A percentile compares a stretch with the other conserved stretches of the same genome.
These are phyloP conservation scores for Penicillium griseofulvum DNA, from an alignment of 2,329 filamentous ascomycete species.

Conservation along the genomic window DNA sequence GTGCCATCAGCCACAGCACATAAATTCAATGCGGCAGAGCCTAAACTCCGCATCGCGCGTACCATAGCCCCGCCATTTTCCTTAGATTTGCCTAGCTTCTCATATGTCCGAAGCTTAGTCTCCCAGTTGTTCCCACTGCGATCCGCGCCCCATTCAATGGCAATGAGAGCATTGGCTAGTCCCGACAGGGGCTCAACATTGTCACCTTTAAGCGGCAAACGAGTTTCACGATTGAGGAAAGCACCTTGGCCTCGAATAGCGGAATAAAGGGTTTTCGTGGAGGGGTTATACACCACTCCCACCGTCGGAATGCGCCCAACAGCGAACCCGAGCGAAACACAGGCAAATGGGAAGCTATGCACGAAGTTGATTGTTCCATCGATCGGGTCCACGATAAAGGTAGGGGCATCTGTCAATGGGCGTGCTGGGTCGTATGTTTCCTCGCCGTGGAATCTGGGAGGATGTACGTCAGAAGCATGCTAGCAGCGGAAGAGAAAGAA, in stretches of 20 bases:
- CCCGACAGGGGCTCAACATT: constrained; percentile 47
- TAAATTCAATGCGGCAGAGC: constrained; percentile 60
- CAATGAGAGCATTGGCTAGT: constrained; percentile 53
- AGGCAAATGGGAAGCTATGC: constrained; percentile 59
- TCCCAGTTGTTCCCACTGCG: constrained; percentile 56
- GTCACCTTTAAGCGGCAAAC: constrained; percentile 48
- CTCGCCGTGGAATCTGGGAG: constrained; percentile 54
- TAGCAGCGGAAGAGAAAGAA: constrained; percentile 8
- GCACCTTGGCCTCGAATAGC: constrained; percentile 57
- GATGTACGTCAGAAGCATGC: neutral
- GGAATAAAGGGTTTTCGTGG: constrained; percentile 54
- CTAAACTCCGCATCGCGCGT: constrained; percentile 56
- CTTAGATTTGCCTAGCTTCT: constrained; percentile 46
- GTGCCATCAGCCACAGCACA: constrained; percentile 58
- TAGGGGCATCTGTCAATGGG: constrained; percentile 53
- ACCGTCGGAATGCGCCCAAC: constrained; percentile 52
- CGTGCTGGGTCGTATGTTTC: constrained; percentile 59
- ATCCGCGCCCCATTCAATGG: constrained; percentile 62
- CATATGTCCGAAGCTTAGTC: constrained; percentile 56
- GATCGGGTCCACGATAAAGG: constrained; percentile 63
- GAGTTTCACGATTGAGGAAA: constrained; percentile 42
- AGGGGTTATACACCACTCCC: constrained; percentile 62
- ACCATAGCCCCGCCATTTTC: constrained; percentile 61
- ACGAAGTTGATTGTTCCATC: constrained; percentile 66
- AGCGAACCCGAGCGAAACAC: constrained; percentile 59